Conservation (phyloP, 2,329 filamentous ascomycete species). For the Colletotrichum orchidophilum region DNA sequence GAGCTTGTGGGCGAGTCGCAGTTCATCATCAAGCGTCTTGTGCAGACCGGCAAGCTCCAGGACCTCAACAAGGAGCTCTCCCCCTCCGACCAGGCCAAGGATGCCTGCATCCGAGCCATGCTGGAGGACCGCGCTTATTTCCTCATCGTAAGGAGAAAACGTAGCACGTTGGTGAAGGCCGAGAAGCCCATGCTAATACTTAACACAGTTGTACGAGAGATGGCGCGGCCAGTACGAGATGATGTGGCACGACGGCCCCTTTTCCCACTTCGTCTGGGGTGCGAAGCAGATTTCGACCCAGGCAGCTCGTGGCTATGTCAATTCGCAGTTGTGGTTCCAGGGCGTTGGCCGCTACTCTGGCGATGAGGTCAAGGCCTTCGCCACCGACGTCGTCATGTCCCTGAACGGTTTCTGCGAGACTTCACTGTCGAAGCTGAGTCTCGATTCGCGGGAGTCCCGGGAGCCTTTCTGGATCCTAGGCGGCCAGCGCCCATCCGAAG, state of each 20-base stretch:
- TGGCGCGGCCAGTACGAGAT: conserved; percentile 35
- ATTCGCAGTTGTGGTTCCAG: conserved; percentile 36
- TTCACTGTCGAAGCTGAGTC: conserved; percentile 20
- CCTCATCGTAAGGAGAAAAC: conserved; percentile 30
- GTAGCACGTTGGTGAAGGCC: not conserved
- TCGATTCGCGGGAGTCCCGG: conserved; percentile 14
- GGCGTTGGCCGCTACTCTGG: conserved; percentile 34
- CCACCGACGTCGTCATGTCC: conserved; percentile 33
- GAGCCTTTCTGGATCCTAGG: conserved; percentile 39
- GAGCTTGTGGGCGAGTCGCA: conserved; percentile 36
- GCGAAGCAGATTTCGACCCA: conserved; percentile 31
- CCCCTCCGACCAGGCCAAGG: conserved; percentile 28
- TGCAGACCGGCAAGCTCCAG: conserved; percentile 33
- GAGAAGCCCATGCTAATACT: not conserved
- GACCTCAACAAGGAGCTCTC: conserved; percentile 30
- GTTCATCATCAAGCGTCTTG: conserved; percentile 34
- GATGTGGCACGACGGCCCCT: conserved; percentile 36
- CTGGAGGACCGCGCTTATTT: conserved; percentile 37
- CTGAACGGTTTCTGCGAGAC: conserved; percentile 34
- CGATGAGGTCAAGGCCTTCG: conserved; percentile 35
- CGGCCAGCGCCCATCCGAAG: conserved; percentile 36
- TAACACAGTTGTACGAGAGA: conserved; percentile 35
- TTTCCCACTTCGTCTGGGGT: conserved; percentile 32
- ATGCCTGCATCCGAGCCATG: conserved; percentile 35
- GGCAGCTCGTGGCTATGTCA: conserved; percentile 27